Percentiles rank a stretch among this genome's conserved stretches.
These are phyloP conservation scores for Microthlaspi erraticum DNA, from an alignment of 345 rosid genomes.

Conservation along the genomic window DNA sequence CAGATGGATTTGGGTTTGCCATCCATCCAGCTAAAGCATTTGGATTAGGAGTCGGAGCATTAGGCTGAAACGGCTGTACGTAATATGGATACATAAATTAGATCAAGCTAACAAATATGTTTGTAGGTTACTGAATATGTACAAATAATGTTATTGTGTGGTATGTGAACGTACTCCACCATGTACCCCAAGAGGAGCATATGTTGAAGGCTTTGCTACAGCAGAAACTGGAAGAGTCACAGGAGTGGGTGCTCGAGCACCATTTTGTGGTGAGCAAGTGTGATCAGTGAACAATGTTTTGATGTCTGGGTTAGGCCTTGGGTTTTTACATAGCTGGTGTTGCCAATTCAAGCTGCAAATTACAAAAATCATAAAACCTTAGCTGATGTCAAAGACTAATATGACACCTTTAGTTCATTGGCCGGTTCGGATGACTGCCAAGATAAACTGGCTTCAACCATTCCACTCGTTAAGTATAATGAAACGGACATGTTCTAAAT, in stretches of 20 bases:
- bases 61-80: constrained; percentile 77
- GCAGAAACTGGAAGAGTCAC: constrained; percentile 63
- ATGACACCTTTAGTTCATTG: background rate
- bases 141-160: background rate
- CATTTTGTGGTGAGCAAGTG: constrained; percentile 67
- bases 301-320: constrained; percentile 83
- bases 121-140: background rate
- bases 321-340: constrained; percentile 91
- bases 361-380: constrained; percentile 18
- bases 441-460: constrained; percentile 15
- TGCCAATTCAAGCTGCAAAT: constrained; percentile 83
- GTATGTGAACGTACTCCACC: constrained; percentile 61
- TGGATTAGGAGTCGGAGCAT: constrained; percentile 66
- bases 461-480: background rate
- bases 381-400: constrained; percentile 1
- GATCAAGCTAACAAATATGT: constrained; percentile 2
- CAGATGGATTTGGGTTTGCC: constrained; percentile 77
- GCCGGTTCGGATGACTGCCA: constrained; percentile 12
- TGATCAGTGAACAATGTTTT: constrained; percentile 84
- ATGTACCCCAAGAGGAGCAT: constrained; percentile 72
- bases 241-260: constrained; percentile 71
- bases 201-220: constrained; percentile 72
- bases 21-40: constrained; percentile 78
- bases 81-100: constrained; percentile 23
- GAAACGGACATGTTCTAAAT: constrained; percentile 6